Evolutionary conservation across 257 asterid species (phyloP).

Genomic region (Anisodus acutangulus): DNA sequence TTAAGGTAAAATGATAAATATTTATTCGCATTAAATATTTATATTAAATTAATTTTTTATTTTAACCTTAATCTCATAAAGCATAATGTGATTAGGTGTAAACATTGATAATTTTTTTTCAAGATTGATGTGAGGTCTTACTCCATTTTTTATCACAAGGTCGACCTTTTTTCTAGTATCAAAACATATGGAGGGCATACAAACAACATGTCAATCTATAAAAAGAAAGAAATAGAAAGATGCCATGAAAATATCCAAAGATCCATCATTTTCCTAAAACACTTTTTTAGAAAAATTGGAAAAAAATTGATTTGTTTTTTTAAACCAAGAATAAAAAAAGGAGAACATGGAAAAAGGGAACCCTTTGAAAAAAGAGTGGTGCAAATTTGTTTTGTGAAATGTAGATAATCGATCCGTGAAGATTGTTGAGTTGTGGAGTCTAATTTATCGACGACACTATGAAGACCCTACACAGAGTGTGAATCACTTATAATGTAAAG

Average conservation of each 20-base stretch:
- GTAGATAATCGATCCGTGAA: not conserved
- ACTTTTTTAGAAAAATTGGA: not conserved
- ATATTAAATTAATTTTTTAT: not conserved
- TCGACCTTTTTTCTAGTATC: conserved; percentile 1
- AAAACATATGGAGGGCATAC: conserved; percentile 18
- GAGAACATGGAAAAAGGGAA: not conserved
- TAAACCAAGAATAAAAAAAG: no score
- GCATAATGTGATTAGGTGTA: not conserved
- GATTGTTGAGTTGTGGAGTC: not conserved
- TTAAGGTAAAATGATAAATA: not conserved
- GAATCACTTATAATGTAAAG: no score
- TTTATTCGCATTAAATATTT: not conserved
- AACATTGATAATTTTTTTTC: not conserved
- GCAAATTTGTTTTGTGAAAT: conserved; percentile 9
- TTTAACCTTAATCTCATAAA: not conserved
- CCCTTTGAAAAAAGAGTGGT: conserved; percentile 3
- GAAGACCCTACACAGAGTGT: no score
- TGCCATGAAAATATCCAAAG: conserved; percentile 20
- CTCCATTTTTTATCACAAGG: not conserved
- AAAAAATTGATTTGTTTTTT: not conserved
- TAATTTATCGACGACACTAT: no score
- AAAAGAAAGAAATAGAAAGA: not conserved
- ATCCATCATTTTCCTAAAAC: not conserved
- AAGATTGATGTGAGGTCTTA: not conserved
- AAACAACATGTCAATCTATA: conserved; percentile 16